Percentiles rank a stretch among this genome's conserved stretches.
These are phyloP conservation scores for Naganishia friedmannii DNA, from an alignment of 768 basidiomycete genomes.

Conservation along the genomic window DNA sequence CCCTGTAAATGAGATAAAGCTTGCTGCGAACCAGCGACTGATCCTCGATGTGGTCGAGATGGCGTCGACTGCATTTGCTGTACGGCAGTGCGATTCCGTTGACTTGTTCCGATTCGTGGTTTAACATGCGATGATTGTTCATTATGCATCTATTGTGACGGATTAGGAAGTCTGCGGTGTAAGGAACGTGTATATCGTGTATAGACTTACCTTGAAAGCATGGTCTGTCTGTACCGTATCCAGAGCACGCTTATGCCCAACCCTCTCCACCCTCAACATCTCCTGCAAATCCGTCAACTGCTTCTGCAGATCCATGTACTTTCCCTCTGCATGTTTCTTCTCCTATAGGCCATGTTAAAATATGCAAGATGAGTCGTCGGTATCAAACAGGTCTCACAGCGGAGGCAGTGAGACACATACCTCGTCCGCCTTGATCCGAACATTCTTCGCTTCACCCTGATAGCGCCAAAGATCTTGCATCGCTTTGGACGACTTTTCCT, in stretches of 20 bases:
- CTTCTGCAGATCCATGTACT: conserved; percentile 60
- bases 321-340: conserved; percentile 64
- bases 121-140: conserved; percentile 28
- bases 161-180: too few relatives aligned
- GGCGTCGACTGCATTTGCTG: conserved; percentile 40
- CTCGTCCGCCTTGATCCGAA: conserved; percentile 68
- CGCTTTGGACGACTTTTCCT: conserved; percentile 57
- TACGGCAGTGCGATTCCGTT: conserved; percentile 53
- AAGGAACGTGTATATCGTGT: too few relatives aligned
- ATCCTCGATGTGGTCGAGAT: conserved; percentile 3
- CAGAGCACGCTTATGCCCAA: conserved; percentile 54
- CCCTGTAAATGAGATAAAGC: neutral
- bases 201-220: conserved; percentile 62
- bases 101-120: conserved; percentile 62
- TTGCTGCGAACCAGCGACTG: neutral
- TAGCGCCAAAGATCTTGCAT: conserved; percentile 60
- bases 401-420: conserved; percentile 49
- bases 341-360: conserved; percentile 58
- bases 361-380: neutral
- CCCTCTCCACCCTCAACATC: neutral
- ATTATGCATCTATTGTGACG: conserved; percentile 24
- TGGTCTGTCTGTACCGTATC: conserved; percentile 69
- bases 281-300: conserved; percentile 57
- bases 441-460: conserved; percentile 68
- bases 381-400: conserved; percentile 9